These are phyloP conservation scores for Sugiyamaella valdiviana DNA, from an alignment of 805 yeast species.

Conservation along the genomic window DNA sequence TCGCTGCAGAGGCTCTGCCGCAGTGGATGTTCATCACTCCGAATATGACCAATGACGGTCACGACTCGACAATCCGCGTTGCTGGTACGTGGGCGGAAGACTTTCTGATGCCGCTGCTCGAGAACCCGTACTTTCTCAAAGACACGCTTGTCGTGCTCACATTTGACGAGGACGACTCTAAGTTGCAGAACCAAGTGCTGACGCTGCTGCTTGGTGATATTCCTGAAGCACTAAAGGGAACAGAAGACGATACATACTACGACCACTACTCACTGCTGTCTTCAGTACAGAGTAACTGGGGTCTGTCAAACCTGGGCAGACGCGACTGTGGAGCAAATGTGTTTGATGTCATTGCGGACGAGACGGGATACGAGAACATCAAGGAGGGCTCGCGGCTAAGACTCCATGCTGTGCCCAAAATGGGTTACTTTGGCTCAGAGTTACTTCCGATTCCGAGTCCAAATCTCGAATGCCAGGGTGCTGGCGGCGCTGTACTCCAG, in stretches of 20 bases:
- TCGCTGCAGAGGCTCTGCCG: slow-evolving; percentile 38
- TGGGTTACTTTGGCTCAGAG: background rate
- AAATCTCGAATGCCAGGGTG: background rate
- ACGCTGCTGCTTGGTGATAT: slow-evolving; percentile 41
- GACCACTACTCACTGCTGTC: slow-evolving; percentile 48
- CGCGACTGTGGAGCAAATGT: slow-evolving; percentile 47
- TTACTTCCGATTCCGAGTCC: background rate
- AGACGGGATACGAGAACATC: slow-evolving; percentile 21
- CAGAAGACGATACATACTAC: slow-evolving; percentile 44
- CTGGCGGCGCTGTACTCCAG: background rate
- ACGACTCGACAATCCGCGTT: slow-evolving; percentile 41
- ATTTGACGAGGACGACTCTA: slow-evolving; percentile 44
- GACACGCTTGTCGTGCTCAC: slow-evolving; percentile 43
- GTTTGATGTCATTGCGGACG: slow-evolving; percentile 38
- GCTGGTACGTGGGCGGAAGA: slow-evolving; percentile 43
- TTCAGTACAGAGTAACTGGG: slow-evolving; percentile 48
- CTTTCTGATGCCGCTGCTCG: slow-evolving; percentile 41
- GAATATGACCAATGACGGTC: slow-evolving; percentile 50
- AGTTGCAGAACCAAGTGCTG: slow-evolving; percentile 41
- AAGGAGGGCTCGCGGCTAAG: background rate
- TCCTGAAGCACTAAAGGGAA: slow-evolving; percentile 38
- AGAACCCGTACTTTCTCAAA: slow-evolving; percentile 43
- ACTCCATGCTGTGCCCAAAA: background rate
- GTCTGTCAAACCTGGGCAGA: slow-evolving; percentile 45
- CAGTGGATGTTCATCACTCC: slow-evolving; percentile 52